Conservation (phyloP, 345 rosid genomes). For the Eutrema yunnanense region DNA sequence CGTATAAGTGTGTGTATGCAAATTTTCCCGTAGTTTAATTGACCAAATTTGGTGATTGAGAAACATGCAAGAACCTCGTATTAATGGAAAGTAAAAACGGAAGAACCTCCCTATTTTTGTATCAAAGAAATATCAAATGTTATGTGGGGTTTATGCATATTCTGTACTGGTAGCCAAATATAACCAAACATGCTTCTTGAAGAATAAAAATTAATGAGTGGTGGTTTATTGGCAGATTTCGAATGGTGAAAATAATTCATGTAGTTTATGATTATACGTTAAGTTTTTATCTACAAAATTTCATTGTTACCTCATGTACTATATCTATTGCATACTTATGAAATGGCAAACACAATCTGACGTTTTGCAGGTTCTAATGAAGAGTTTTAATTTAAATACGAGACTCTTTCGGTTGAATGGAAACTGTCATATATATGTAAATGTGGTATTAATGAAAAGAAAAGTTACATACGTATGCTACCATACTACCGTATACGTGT, state of each 20-base stretch:
- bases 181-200: background rate
- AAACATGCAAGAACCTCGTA: background rate
- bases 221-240: background rate
- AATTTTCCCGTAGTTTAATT: background rate
- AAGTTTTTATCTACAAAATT: background rate
- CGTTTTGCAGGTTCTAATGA: too few relatives aligned
- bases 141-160: background rate
- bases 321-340: background rate
- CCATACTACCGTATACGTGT: too few relatives aligned
- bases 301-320: background rate
- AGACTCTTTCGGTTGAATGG: too few relatives aligned
- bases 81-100: background rate
- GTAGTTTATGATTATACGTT: background rate
- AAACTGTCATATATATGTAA: too few relatives aligned
- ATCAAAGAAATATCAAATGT: background rate
- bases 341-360: background rate
- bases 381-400: too few relatives aligned
- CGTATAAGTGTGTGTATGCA: background rate
- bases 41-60: background rate
- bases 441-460: too few relatives aligned
- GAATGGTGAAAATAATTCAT: background rate
- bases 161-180: background rate
- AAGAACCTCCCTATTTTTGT: background rate
- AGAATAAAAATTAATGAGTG: background rate
- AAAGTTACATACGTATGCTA: too few relatives aligned